Conservation (phyloP, 169 alveolate species). For the Cystoisospora suis region DNA sequence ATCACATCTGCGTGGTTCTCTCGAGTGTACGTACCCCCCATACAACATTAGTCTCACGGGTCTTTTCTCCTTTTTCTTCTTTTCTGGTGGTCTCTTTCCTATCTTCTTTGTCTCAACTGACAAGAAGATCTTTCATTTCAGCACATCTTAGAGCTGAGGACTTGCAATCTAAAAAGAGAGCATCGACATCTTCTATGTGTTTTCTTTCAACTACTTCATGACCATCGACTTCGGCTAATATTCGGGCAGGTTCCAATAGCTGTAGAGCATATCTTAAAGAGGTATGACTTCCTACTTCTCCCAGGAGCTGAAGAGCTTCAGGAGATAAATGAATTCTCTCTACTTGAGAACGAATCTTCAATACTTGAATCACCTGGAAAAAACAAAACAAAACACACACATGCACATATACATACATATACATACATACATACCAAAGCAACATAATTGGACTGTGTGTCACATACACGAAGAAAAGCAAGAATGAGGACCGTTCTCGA, state of each 20-base stretch:
- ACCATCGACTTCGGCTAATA: conserved; percentile 90
- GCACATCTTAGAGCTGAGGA: conserved; percentile 95
- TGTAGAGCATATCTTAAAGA: conserved; percentile 94
- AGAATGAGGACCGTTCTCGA: too few relatives aligned
- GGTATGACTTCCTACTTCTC: conserved; percentile 95
- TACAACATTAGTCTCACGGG: too few relatives aligned
- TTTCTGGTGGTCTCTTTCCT: background rate
- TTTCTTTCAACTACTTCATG: conserved; percentile 90
- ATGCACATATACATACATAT: conserved; percentile 1
- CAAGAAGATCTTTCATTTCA: conserved; percentile 33
- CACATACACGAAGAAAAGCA: too few relatives aligned
- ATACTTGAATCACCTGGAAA: conserved; percentile 81
- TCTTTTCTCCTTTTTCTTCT: too few relatives aligned
- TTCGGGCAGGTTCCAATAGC: conserved; percentile 95
- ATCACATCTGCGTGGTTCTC: too few relatives aligned
- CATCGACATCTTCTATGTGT: conserved; percentile 94
- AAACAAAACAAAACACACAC: background rate
- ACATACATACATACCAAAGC: background rate
- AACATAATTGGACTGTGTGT: background rate
- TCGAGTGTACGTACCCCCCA: too few relatives aligned
- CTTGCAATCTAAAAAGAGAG: conserved; percentile 97
- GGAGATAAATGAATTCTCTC: conserved; percentile 93
- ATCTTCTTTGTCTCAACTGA: background rate
- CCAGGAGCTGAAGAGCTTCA: conserved; percentile 94
- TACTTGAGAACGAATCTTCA: conserved; percentile 95